Base-by-base conservation (phyloP, 495 filamentous ascomycete species). In the Oleoguttula mirabilis region DNA sequence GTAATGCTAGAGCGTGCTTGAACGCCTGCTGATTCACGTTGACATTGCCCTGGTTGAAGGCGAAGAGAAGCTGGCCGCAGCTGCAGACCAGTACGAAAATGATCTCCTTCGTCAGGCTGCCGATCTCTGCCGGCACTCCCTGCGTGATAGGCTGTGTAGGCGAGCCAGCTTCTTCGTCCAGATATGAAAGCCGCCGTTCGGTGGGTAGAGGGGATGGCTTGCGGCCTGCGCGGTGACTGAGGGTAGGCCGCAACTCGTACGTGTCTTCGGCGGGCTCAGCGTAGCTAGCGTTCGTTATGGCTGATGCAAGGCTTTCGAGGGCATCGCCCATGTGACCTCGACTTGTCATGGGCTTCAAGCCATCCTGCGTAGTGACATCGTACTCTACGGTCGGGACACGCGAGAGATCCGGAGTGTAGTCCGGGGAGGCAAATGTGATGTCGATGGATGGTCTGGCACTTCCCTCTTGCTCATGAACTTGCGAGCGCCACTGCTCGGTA, bases 21-120 rank as follows among this genome's bases (percentile, higher is more conserved):
- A 69, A 52, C 6, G 54, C 43, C 14, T 54, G 43, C 41, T 71
- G 68, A 10, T 56, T 57, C 0, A 65, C 61, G 0, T 55, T 55
- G 21, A 66, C 56, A 36, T 71, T 63, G 0, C 68, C 68, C 21
- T 65, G 54, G 2, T 65, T 51, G 19, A 69, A 64, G 1, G 66
- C 57, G 40, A 66, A 70, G n/a, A 71, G 55, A 45, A 71, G 46
- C 37, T 69, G 59, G 1, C 66, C 63, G 11, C 60, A 57, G 1
- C 65, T 66, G 50, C 66, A 71, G 14, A 68, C 61, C 0, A 60
- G 42, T 16, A 71, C 53, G 25, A 67, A 64, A 15, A 67, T 50
- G 14, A 69, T 36, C 38, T 70, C 67, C 0, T 59, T 48, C 1
- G 55, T 46, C 1, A 65, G 37, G 31, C 55, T 65, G 25, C 50